Conservation (phyloP, 495 filamentous ascomycete genomes). For the Penicillium mononematosum region DNA sequence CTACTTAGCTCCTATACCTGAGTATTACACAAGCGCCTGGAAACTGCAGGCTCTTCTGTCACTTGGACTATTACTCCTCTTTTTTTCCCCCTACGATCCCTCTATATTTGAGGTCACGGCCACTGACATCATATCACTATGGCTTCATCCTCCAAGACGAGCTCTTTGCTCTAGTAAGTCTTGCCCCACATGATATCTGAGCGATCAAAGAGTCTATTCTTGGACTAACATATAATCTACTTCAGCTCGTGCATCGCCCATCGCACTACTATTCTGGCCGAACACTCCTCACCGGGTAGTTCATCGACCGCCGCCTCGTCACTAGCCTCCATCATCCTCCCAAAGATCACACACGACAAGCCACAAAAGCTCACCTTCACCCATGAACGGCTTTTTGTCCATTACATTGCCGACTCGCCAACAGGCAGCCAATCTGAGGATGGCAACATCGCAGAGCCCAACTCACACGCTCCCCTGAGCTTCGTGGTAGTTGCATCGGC, state of each 20-base stretch:
- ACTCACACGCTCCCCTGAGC: constrained; percentile 73
- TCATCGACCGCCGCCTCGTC: constrained; percentile 72
- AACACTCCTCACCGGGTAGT: constrained; percentile 75
- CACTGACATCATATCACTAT: constrained; percentile 40
- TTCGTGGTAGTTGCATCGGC: constrained; percentile 80
- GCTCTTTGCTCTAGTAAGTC: constrained; percentile 76
- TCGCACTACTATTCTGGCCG: constrained; percentile 85
- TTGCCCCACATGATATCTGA: not conserved
- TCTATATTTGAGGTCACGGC: not conserved
- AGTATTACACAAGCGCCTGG: not conserved
- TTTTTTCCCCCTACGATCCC: not conserved
- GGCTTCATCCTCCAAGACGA: constrained; percentile 79
- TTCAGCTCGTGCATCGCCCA: constrained; percentile 85
- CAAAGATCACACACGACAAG: constrained; percentile 80
- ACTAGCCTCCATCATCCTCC: constrained; percentile 90
- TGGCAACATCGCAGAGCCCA: constrained; percentile 34
- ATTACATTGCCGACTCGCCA: constrained; percentile 88
- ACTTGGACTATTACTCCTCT: not conserved
- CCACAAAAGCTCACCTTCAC: constrained; percentile 93
- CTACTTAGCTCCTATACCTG: not conserved
- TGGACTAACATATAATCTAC: constrained; percentile 1
- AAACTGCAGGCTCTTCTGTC: not conserved
- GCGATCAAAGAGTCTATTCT: not conserved
- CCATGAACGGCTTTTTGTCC: constrained; percentile 85
- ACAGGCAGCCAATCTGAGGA: constrained; percentile 51